Evolutionary conservation across 768 basidiomycete genomes (phyloP).

Genomic region (Kondoa malvinella): DNA sequence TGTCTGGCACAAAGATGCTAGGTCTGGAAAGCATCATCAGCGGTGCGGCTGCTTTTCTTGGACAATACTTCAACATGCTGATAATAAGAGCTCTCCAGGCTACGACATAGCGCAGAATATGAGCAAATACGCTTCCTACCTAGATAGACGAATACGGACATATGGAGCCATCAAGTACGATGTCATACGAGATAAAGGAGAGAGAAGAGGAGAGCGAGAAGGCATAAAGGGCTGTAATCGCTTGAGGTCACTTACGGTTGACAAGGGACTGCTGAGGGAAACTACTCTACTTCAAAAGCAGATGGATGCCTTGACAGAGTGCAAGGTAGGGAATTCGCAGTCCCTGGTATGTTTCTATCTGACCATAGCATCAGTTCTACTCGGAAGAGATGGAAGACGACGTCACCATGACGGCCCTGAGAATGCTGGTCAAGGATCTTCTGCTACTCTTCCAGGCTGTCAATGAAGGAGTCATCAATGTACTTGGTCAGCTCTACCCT

Average conservation of each 20-base stretch:
- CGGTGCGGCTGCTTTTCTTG: slow-evolving; percentile 10
- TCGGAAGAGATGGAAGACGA: slow-evolving; percentile 84
- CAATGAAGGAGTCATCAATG: slow-evolving; percentile 68
- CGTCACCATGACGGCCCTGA: slow-evolving; percentile 65
- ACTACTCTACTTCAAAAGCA: slow-evolving; percentile 76
- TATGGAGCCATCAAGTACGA: slow-evolving; percentile 88
- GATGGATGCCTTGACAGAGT: slow-evolving; percentile 73
- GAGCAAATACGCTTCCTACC: slow-evolving; percentile 68
- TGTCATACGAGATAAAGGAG: slow-evolving; percentile 78
- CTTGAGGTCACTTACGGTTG: slow-evolving; percentile 75
- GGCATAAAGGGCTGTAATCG: slow-evolving; percentile 52
- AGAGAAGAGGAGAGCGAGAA: slow-evolving; percentile 53
- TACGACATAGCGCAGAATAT: slow-evolving; percentile 73
- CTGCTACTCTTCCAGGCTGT: slow-evolving; percentile 88
- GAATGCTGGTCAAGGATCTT: slow-evolving; percentile 90
- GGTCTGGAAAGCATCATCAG: slow-evolving; percentile 58
- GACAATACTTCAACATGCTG: neutral
- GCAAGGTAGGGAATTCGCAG: slow-evolving; percentile 48
- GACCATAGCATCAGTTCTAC: slow-evolving; percentile 52
- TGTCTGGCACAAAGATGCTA: slow-evolving; percentile 63
- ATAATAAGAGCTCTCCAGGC: slow-evolving; percentile 37
- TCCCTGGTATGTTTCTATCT: neutral
- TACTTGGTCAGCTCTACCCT: slow-evolving; percentile 33
- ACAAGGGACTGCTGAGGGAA: slow-evolving; percentile 85
- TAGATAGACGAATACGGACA: slow-evolving; percentile 70